phyloP scores from a whole-genome alignment of 768 basidiomycete species.

The Xerocomus brunneocitrinus region DNA sequence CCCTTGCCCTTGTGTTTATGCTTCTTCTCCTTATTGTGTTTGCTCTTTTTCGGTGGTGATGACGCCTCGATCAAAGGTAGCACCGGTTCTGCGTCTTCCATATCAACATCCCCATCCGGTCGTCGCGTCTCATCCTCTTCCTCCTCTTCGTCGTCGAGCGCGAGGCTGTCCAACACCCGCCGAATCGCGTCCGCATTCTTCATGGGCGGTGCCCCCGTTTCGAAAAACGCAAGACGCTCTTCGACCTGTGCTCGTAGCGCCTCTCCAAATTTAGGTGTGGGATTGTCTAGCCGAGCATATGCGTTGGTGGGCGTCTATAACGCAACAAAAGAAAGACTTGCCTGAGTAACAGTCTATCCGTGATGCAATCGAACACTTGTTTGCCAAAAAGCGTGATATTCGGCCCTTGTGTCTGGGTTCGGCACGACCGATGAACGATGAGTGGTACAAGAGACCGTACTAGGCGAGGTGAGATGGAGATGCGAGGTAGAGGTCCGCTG shows the following conservation, averaged over 20 bases:
- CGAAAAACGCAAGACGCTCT: slow-evolving; percentile 92
- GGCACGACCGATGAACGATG: slow-evolving; percentile 93
- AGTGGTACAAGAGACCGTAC: slow-evolving; percentile 98
- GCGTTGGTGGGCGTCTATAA: background rate
- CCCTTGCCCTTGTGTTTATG: slow-evolving; percentile 6
- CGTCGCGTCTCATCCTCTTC: slow-evolving; percentile 24
- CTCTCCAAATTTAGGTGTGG: slow-evolving; percentile 91
- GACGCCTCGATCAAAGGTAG: slow-evolving; percentile 57
- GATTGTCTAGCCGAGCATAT: slow-evolving; percentile 49
- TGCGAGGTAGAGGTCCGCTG: background rate
- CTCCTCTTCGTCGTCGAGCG: slow-evolving; percentile 56
- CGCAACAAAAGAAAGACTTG: slow-evolving; percentile 27
- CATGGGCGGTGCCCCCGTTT: slow-evolving; percentile 80
- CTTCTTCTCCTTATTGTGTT: slow-evolving; percentile 37
- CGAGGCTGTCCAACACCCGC: slow-evolving; percentile 78
- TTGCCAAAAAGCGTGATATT: slow-evolving; percentile 97
- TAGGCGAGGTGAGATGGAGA: slow-evolving; percentile 29
- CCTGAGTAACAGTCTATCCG: slow-evolving; percentile 94
- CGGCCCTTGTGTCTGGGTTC: slow-evolving; percentile 94
- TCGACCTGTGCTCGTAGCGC: slow-evolving; percentile 92
- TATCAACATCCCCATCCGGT: slow-evolving; percentile 36
- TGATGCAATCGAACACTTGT: slow-evolving; percentile 97
- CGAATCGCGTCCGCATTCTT: slow-evolving; percentile 93
- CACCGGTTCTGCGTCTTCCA: slow-evolving; percentile 40
- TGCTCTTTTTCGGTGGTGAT: slow-evolving; percentile 59